Evolutionary conservation across 768 basidiomycete genomes (phyloP).

Genomic region (Mycena indigotica): DNA sequence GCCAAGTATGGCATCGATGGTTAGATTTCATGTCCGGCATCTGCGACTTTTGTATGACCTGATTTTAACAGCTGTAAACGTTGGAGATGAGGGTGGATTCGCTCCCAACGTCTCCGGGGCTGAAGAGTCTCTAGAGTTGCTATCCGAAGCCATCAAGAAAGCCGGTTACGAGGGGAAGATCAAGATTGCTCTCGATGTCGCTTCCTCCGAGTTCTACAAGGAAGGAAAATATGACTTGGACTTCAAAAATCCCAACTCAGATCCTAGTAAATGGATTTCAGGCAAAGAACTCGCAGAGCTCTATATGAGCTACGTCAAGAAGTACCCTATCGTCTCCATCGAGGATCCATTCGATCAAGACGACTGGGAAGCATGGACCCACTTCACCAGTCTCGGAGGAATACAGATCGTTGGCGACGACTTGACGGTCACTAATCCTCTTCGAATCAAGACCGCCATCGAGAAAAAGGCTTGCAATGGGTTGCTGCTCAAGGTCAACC

Average conservation of each 20-base stretch:
- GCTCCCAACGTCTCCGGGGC: constrained; percentile 97
- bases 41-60: constrained; percentile 12
- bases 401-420: constrained; percentile 97
- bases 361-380: constrained; percentile 97
- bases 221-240: constrained; percentile 99
- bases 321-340: constrained; percentile 94
- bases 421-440: constrained; percentile 95
- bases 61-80: constrained; percentile 79
- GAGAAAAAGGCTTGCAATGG: constrained; percentile 99
- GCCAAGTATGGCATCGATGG: constrained; percentile 99
- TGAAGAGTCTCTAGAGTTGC: constrained; percentile 95
- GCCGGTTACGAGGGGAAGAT: constrained; percentile 99
- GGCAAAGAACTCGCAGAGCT: constrained; percentile 91
- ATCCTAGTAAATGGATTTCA: constrained; percentile 93
- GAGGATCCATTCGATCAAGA: constrained; percentile 99
- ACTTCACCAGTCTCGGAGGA: constrained; percentile 77
- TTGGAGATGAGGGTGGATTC: constrained; percentile 99
- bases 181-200: constrained; percentile 97
- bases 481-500: constrained; percentile 98
- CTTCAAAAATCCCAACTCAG: constrained; percentile 99
- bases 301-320: constrained; percentile 82
- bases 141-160: constrained; percentile 94
- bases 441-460: constrained; percentile 97
- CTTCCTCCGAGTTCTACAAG: constrained; percentile 99
- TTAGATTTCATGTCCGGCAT: constrained; percentile 37